Evolutionary conservation across 768 basidiomycete species (phyloP), one percentile per base, ranked within the genome.

Genomic region (Boletus pseudo-olivaceus): DNA sequence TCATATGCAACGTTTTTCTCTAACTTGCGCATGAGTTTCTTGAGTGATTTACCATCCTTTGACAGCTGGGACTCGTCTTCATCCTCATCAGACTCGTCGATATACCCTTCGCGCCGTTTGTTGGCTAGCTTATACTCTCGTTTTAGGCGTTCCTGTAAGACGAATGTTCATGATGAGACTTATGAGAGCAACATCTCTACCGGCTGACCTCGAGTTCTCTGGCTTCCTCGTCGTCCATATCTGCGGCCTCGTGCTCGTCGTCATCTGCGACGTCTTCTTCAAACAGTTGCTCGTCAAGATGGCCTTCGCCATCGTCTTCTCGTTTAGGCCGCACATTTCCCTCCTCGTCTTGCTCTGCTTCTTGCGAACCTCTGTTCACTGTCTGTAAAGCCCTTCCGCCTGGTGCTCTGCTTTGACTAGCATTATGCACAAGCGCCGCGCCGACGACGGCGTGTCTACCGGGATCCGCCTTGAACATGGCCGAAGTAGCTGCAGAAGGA

Each of bases 221-320:
- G 32, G 86, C 82, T 65, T 93, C 92, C 60, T 93, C 89, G 51
- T 93, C 92, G 39, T 91, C 82, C 51, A 82, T 80, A 51, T 88
- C 87, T 12, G 82, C 79, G 15, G 80, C 79, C 70, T 84, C 80
- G 62, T 83, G 83, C 63, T 93, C 92, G 33, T 94, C 92, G 55
- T 94, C 92, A 62, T 94, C 92, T 3, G 88, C 88, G 63, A 92
- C 87, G 17, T 89, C 87, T 62, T 87, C 89, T 62, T 93, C 90
- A 59, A 82, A 93, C 7, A 85, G 77, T 51, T 89, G 79, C 67
- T 94, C 92, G 63, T 94, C 92, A 55, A 88, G 64, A 63, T 89
- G 89, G 7, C 89, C 90, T 58, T 93, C 91, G 19, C 76, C 85
- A 15, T 86, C 88, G 60, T 79, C 75, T 62, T 88, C 86, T 56